Conservation (phyloP, 129 eudicot genomes). For the Logfia minima region DNA sequence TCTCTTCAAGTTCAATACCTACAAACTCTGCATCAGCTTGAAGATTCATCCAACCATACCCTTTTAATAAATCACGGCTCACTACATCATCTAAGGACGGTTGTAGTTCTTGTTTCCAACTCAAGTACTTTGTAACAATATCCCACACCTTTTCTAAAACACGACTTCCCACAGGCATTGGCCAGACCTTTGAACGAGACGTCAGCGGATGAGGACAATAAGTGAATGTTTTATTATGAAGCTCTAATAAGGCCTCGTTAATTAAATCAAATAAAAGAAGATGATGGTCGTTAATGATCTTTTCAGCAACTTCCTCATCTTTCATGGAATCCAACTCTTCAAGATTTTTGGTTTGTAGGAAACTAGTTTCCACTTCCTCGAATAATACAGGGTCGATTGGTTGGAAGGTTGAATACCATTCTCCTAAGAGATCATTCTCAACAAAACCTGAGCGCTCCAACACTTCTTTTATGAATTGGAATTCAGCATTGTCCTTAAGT, state of each 20-base stretch:
- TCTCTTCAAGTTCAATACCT: constrained; percentile 73
- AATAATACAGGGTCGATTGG: constrained; percentile 66
- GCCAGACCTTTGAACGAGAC: constrained; percentile 44
- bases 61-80: constrained; percentile 54
- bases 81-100: constrained; percentile 58
- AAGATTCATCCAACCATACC: constrained; percentile 87
- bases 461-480: constrained; percentile 60
- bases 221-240: constrained; percentile 52
- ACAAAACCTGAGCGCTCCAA: constrained; percentile 63
- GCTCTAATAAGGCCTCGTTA: constrained; percentile 64
- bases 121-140: constrained; percentile 49
- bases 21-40: constrained; percentile 80
- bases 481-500: constrained; percentile 39
- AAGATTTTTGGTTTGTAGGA: constrained; percentile 32
- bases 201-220: constrained; percentile 62
- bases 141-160: constrained; percentile 82
- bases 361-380: constrained; percentile 52
- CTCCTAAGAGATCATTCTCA: constrained; percentile 43
- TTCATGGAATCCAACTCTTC: constrained; percentile 33
- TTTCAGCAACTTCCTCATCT: constrained; percentile 46
- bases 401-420: constrained; percentile 65
- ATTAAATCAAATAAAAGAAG: constrained; percentile 71
- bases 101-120: constrained; percentile 45
- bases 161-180: constrained; percentile 67
- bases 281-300: constrained; percentile 36